Base-by-base conservation (phyloP, 441 rosid species). In the Sinapis alba region DNA sequence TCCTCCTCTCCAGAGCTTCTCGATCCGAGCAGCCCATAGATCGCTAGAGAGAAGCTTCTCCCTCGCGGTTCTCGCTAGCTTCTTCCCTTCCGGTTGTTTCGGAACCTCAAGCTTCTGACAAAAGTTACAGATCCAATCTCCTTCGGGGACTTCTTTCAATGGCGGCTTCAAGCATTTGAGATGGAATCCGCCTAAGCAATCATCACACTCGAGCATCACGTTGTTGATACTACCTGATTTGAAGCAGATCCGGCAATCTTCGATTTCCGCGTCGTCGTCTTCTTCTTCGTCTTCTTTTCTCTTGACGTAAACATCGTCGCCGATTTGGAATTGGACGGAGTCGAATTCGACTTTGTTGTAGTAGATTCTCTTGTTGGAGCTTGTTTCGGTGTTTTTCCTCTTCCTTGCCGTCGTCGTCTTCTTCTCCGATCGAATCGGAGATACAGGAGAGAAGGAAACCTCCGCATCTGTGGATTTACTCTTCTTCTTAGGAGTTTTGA, bases 141-240 rank as follows among this genome's bases (percentile, higher is more conserved):
- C 98, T 72, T 93, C 97, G 0, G 97, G 99, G 45, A 96, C 92
- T 24, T 72, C 78, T 80, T 81, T 87, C 77, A 96, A 63, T 13
- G 97, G 93, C 1, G 96, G 97, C 34, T 84, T 91, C 91, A 91
- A 78, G 77, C 99, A 96, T n/a, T 84, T 91, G 88, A 96, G 86
- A 78, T 93, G 99, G 83, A 91, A 96, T 21, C 98, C 97, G 65
- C 93, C 90, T 26, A 96, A 84, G 69, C 99, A 93, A 78, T 85
- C 88, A 59, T 93, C 98, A 15, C 99, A 96, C 56, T 96, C 98
- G 11, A 96, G 76, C 99, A 96, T 91, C 24, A 89, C 75, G 2
- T 72, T 73, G 54, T 47, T 16, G 54, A 7, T 47, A 36, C 79
- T 84, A 75, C 92, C 93, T 50, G 85, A 78, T 77, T 81, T 86